Evolutionary conservation across 2,329 filamentous ascomycete species (phyloP).

Genomic region (Allantophomopsis lycopodina): DNA sequence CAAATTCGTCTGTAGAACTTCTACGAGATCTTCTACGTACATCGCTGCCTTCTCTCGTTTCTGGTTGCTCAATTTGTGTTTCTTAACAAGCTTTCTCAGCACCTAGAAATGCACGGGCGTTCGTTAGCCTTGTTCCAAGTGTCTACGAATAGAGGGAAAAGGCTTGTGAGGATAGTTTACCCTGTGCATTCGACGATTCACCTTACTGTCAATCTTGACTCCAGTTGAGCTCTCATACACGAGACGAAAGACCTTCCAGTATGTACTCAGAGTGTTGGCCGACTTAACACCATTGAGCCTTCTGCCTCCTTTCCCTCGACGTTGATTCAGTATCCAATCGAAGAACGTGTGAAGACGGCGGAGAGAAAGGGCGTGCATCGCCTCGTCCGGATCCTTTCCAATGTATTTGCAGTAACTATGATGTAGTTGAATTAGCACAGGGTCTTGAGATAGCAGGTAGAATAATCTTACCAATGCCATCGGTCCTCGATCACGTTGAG

Average conservation of each 20-base stretch:
- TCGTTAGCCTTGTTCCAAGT: neutral
- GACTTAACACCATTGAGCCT: slow-evolving; percentile 4
- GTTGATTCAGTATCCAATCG: slow-evolving; percentile 5
- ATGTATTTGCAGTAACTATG: slow-evolving; percentile 8
- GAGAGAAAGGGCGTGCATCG: slow-evolving; percentile 3
- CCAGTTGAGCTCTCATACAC: slow-evolving; percentile 10
- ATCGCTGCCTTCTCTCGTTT: slow-evolving; percentile 15
- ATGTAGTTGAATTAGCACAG: neutral
- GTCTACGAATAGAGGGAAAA: neutral
- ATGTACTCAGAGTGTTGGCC: slow-evolving; percentile 12
- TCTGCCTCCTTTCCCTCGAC: slow-evolving; percentile 2
- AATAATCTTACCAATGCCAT: neutral
- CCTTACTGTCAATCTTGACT: slow-evolving; percentile 8
- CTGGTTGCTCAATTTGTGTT: slow-evolving; percentile 13
- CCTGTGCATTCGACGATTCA: slow-evolving; percentile 7
- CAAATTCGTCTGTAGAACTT: slow-evolving; percentile 17
- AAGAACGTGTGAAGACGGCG: slow-evolving; percentile 5
- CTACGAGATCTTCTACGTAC: slow-evolving; percentile 18
- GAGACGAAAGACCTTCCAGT: slow-evolving; percentile 16
- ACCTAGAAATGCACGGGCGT: slow-evolving; percentile 8
- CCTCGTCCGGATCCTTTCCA: slow-evolving; percentile 5
- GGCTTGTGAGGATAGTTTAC: slow-evolving; percentile 3
- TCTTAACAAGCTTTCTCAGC: slow-evolving; percentile 11
- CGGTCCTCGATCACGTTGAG: slow-evolving; percentile 1
- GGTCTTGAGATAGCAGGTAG: neutral